phyloP scores from a whole-genome alignment of 257 asterid genomes.

The Nicotiana undulata region DNA sequence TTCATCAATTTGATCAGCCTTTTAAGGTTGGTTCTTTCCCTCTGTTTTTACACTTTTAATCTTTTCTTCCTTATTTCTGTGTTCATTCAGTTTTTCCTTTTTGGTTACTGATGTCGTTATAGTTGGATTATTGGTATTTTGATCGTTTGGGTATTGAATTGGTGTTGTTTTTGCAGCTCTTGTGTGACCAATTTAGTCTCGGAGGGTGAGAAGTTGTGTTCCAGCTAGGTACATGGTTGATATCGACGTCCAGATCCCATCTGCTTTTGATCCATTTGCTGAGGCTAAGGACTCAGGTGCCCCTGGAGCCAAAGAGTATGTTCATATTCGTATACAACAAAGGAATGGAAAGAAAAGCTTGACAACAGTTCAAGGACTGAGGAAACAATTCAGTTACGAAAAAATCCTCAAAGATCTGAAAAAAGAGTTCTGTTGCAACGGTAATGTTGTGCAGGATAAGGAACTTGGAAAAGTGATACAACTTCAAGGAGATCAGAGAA shows the following conservation, averaged over 20 bases:
- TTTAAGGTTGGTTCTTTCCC: constrained; percentile 2
- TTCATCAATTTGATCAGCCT: background rate
- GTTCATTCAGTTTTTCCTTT: background rate
- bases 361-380: constrained; percentile 75
- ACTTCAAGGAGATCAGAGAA: constrained; percentile 86
- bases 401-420: constrained; percentile 69
- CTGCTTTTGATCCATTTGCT: constrained; percentile 67
- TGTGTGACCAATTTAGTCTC: background rate
- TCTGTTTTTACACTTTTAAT: background rate
- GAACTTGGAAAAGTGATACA: constrained; percentile 77
- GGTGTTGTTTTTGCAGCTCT: background rate
- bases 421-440: constrained; percentile 84
- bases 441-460: constrained; percentile 74
- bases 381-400: constrained; percentile 62
- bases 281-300: constrained; percentile 65
- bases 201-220: constrained; percentile 5
- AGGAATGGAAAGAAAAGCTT: constrained; percentile 79
- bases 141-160: background rate
- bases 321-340: constrained; percentile 79
- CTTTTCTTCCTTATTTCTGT: background rate
- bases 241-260: constrained; percentile 46
- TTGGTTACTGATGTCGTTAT: background rate
- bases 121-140: background rate
- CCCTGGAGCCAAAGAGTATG: constrained; percentile 67
- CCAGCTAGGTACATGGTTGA: constrained; percentile 61